Evolutionary conservation across 2,329 filamentous ascomycete species (phyloP).

Genomic region (Alternaria postmessia): DNA sequence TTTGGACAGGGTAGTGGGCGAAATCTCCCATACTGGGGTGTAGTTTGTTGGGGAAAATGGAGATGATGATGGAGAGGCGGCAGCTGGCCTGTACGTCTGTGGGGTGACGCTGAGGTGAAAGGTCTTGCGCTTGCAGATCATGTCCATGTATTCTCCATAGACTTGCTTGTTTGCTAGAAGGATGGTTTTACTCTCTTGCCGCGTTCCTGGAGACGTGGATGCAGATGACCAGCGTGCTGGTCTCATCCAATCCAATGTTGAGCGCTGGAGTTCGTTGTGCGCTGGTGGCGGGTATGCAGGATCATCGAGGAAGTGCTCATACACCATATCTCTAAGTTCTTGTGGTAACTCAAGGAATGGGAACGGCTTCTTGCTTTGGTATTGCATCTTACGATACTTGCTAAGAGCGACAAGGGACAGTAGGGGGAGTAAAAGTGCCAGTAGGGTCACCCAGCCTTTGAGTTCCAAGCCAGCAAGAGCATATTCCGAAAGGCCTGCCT

Average conservation of each 20-base stretch:
- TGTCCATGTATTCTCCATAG: constrained; percentile 45
- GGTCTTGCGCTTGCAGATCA: constrained; percentile 40
- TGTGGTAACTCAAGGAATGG: constrained; percentile 42
- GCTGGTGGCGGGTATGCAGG: constrained; percentile 37
- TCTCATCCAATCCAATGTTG: constrained; percentile 29
- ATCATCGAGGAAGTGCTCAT: constrained; percentile 42
- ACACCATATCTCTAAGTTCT: constrained; percentile 46
- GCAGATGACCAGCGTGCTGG: constrained; percentile 14
- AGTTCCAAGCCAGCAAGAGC: not conserved
- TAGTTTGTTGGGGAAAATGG: constrained; percentile 3
- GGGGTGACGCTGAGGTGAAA: constrained; percentile 46
- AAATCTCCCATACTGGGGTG: constrained; percentile 41
- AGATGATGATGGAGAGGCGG: not conserved
- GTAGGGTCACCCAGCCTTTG: constrained; percentile 7
- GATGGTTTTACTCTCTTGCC: constrained; percentile 31
- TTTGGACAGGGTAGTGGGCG: constrained; percentile 24
- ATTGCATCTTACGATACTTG: constrained; percentile 32
- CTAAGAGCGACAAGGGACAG: constrained; percentile 17
- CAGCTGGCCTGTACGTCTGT: constrained; percentile 33
- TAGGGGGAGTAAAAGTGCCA: constrained; percentile 22
- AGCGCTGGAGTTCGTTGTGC: constrained; percentile 15
- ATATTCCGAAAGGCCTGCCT: not conserved
- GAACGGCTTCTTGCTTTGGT: constrained; percentile 30
- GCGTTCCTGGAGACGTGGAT: constrained; percentile 1
- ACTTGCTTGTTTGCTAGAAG: constrained; percentile 46